Base-by-base conservation (phyloP, 2,329 filamentous ascomycete genomes). In the Diaporthe amygdali region DNA sequence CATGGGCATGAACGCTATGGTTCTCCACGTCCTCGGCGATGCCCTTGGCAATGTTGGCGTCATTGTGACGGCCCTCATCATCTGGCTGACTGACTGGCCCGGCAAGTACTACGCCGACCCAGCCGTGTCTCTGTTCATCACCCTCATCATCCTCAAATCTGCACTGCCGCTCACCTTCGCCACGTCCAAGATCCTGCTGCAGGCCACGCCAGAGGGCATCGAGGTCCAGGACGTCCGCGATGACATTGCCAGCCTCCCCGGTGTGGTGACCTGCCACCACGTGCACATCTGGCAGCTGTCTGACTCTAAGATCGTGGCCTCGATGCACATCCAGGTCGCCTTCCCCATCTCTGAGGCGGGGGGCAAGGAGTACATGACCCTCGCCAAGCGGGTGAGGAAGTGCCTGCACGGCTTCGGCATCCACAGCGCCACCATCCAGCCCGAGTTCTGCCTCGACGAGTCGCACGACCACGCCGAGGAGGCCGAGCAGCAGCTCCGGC, bases 241-340 rank as follows among this genome's bases (percentile, higher is more conserved):
- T 75, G 96, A 99, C 79, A 97, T 99, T 68, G 90, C 95, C 78
- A 84, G 89, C 20, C 90, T 99, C 7, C 92, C 93, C 0, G 95
- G 95, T 51, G 93, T 99, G 59, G 86, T 96, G 73, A 94, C 93
- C 79, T 97, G 95, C 78, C 96, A 99, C 82, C 96, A 99, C 80
- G 88, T 99, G 27, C 96, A 99, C 80, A 95, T 99, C 73, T 99
- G 96, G 96, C 96, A 98, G 81, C 89, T 99, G 41, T 97, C 93
- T 20, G 96, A 98, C 79, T 96, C 95, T 66, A 97, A 98, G 84
- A 87, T 97, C 41, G 93, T 99, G 46, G 96, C 96, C 15, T 96
- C 93, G 14, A 90, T 99, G 82, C 96, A 99, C 79, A 92, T 99
- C 54, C 94, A 97, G 80, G 93, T 99, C 27, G 91, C 92, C 56